Percentiles rank a stretch among this genome's conserved stretches.
Evolutionary conservation across 2,329 filamentous ascomycete species (phyloP).

Genomic region (Cercospora sp.): DNA sequence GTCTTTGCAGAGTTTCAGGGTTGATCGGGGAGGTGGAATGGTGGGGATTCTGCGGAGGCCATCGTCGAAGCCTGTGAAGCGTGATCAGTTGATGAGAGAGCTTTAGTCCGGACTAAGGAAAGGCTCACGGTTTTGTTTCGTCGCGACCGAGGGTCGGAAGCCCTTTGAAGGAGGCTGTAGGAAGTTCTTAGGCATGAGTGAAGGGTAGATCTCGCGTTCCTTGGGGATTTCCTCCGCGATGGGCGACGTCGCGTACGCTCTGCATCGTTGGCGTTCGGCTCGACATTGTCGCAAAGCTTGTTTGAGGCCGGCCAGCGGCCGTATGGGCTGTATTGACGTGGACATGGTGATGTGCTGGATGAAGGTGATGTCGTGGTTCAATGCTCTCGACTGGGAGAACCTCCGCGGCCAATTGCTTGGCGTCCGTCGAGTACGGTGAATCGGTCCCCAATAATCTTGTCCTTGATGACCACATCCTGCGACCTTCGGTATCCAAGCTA

Average conservation of each 20-base stretch:
- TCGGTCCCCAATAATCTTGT: neutral
- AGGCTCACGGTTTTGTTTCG: conserved; percentile 38
- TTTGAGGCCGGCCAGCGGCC: conserved; percentile 72
- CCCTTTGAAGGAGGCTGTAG: conserved; percentile 30
- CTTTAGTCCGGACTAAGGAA: neutral
- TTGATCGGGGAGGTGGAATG: conserved; percentile 56
- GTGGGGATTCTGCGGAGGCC: conserved; percentile 38
- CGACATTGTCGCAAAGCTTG: conserved; percentile 61
- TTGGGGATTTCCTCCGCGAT: conserved; percentile 33
- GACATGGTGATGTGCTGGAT: conserved; percentile 51
- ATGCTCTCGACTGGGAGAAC: neutral
- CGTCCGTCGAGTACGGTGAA: neutral
- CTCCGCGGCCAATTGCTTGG: neutral
- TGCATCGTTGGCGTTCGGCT: conserved; percentile 35
- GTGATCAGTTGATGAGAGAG: neutral
- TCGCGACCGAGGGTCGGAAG: conserved; percentile 38
- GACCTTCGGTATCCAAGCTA: neutral
- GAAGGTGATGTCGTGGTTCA: neutral
- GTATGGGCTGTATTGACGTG: conserved; percentile 56
- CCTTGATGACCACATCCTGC: neutral
- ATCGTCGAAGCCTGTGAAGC: conserved; percentile 33
- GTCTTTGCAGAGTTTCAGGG: conserved; percentile 60
- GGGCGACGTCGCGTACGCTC: conserved; percentile 47
- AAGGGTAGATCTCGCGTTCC: conserved; percentile 52
- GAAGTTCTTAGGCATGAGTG: conserved; percentile 40